Evolutionary conservation across 2,329 filamentous ascomycete genomes (phyloP), one percentile per base, ranked within the genome.

Genomic region (Aspergillus felis): DNA sequence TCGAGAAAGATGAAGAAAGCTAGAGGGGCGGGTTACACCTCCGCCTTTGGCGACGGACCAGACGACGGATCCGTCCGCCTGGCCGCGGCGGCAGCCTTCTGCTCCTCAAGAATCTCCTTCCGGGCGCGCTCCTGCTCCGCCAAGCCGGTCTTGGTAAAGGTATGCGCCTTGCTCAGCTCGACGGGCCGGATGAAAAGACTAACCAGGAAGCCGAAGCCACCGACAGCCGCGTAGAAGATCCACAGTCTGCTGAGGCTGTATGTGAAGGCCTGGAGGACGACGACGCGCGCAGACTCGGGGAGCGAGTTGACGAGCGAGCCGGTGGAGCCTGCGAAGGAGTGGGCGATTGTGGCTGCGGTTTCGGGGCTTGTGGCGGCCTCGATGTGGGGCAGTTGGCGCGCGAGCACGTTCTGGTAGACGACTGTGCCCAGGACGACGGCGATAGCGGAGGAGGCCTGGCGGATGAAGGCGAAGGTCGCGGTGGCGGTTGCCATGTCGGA

Each of bases 401-500:
- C 50, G 55, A 78, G 69, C 17, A 74, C 58, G 60, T 75, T 75
- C 46, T 75, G 72, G 61, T 74, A 75, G 53, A 82, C 72, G 50
- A 82, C 80, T 5, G 78, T 82, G 54, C 84, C 84, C 29, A 86
- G 71, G 25, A 87, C 84, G 57, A 87, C 78, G 9, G 82, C 82
- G 25, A 86, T 78, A 46, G 82, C 78, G 0, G 82, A 82, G 3
- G 81, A 79, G 38, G 87, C 74, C 64, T 84, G 82, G 27, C 85
- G 80, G 44, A 84, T 70, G 66, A 88, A 88, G 10, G 78, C 76
- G 66, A 86, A 86, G 2, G 84, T 85, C 0, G 84, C 81, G 0
- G 85, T 87, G 14, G 84, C 86, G 1, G 83, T 81, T 2, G 85
- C 85, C 53, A 87, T 83, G 56, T 89, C 86, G 10, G 78, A 73